These are phyloP conservation scores for Chamaecyparis obtusa DNA, from an alignment of 75 land plant genomes.

Conservation along the genomic window DNA sequence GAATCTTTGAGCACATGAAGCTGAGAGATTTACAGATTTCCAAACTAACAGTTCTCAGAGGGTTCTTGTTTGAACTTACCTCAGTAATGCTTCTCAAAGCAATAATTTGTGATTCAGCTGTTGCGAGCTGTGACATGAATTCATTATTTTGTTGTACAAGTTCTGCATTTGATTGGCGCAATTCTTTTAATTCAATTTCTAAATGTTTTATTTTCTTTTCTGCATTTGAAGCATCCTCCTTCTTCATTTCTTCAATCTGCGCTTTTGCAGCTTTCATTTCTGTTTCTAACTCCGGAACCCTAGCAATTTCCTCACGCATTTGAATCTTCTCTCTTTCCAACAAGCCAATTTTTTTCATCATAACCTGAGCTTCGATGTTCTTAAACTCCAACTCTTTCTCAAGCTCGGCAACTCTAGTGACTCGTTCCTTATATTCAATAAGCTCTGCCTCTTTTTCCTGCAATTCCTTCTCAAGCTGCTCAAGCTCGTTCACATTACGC, in stretches of 20 bases:
- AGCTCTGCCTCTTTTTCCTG: conserved; percentile 46
- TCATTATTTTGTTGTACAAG: conserved; percentile 11
- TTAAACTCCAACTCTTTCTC: conserved; percentile 47
- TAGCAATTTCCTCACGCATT: conserved; percentile 19
- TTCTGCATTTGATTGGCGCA: conserved; percentile 18
- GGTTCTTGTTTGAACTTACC: not conserved
- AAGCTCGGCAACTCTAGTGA: conserved; percentile 40
- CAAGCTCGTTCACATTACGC: conserved; percentile 48
- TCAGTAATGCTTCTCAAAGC: conserved; percentile 8
- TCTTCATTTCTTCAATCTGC: conserved; percentile 12
- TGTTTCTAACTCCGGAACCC: not conserved
- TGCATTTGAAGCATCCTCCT: not conserved
- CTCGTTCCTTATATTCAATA: conserved; percentile 54
- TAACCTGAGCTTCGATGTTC: conserved; percentile 26
- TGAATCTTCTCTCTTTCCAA: conserved; percentile 36
- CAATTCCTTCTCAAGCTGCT: conserved; percentile 50
- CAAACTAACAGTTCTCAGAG: not conserved
- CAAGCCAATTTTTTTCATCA: conserved; percentile 13
- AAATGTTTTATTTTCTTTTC: conserved; percentile 15
- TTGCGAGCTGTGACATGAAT: conserved; percentile 12
- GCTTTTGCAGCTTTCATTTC: conserved; percentile 3
- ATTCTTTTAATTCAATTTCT: conserved; percentile 22
- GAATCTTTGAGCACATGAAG: not conserved
- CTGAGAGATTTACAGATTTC: not conserved
- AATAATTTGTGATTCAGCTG: conserved; percentile 12